phyloP scores from a whole-genome alignment of 2,329 filamentous ascomycete species.

The Zymoseptoria ardabiliae region DNA sequence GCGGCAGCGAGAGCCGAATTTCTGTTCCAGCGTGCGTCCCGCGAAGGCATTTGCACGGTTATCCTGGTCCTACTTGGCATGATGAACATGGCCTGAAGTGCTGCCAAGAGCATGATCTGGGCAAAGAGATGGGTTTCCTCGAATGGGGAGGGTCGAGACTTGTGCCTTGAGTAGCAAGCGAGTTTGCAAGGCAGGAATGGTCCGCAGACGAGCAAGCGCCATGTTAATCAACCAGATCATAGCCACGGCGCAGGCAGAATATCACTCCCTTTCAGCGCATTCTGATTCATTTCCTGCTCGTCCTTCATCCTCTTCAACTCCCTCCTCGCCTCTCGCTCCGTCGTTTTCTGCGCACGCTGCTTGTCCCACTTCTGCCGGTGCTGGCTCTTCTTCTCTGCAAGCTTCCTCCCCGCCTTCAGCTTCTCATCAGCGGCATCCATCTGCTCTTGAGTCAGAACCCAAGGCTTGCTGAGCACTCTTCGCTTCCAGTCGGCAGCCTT shows the following conservation, averaged over 20 bases:
- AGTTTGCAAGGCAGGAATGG: no score
- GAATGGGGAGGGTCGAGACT: no score
- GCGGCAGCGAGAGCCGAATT: no score
- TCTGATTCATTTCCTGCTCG: slow-evolving; percentile 37
- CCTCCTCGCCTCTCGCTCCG: slow-evolving; percentile 26
- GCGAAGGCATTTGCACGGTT: no score
- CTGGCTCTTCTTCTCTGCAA: slow-evolving; percentile 27
- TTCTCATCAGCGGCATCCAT: slow-evolving; percentile 36
- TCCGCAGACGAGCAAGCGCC: no score
- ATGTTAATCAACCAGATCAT: neutral
- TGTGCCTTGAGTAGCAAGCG: no score
- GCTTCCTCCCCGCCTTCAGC: slow-evolving; percentile 28
- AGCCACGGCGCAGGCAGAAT: slow-evolving; percentile 16
- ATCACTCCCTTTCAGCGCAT: slow-evolving; percentile 30
- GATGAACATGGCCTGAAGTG: no score
- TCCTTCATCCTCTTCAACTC: slow-evolving; percentile 34
- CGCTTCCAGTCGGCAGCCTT: slow-evolving; percentile 44
- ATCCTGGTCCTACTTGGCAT: no score
- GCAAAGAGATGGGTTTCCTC: no score
- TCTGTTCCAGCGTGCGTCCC: no score
- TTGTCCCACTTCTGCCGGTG: slow-evolving; percentile 30
- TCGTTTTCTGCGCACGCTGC: slow-evolving; percentile 28
- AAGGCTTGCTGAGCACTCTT: slow-evolving; percentile 46
- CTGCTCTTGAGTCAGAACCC: slow-evolving; percentile 43
- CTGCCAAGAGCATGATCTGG: no score